Base-by-base conservation (phyloP, 441 rosid species). In the Adansonia grandidieri region DNA sequence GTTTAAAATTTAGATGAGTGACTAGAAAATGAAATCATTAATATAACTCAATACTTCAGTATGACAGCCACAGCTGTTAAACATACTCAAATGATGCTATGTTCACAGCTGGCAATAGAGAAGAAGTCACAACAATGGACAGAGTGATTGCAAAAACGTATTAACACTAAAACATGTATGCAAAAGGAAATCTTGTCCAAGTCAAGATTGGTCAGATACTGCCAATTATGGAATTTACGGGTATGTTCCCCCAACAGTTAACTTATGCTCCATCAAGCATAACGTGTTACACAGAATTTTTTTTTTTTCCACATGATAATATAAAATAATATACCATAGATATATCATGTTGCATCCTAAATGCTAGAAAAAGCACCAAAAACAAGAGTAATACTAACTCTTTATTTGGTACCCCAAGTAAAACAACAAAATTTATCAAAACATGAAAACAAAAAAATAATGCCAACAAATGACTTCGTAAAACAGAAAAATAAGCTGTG, bases 171-270 rank as follows among this genome's bases (percentile, higher is more conserved):
- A 57, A 42, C 42, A n/a, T 37, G 17, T 1, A 57, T 2, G 17
- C 17, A 40, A 9, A 53, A 73, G 10, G 51, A 40, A 17, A 73
- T 3, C 9, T 32, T 51, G 54, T 32, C 28, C 8, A 4, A 37
- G 28, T n/a, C 22, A 71, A 71, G 19, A 71, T 71, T 53, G 58
- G 75, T 20, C 28, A 69, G 58, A 13, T 13, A 20, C 37, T 5
- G 56, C 56, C 10, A 45, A 45, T 20, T 67, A 67, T 10, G 37
- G 72, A 19, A 40, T 65, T 65, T 24, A 24, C 3, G 7, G 60
- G n/a, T n/a, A 53, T 71, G 62, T 71, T 53, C 48, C 20, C 62
- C 0, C 1, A 28, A 53, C 19, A 44, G 53, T 32, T 17, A 19
- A 53, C 28, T 19, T 42, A 44, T 2, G 10, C 45, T 63, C 1